These are phyloP conservation scores for Lipomyces starkeyi DNA, from an alignment of 805 yeast genomes.

Conservation along the genomic window DNA sequence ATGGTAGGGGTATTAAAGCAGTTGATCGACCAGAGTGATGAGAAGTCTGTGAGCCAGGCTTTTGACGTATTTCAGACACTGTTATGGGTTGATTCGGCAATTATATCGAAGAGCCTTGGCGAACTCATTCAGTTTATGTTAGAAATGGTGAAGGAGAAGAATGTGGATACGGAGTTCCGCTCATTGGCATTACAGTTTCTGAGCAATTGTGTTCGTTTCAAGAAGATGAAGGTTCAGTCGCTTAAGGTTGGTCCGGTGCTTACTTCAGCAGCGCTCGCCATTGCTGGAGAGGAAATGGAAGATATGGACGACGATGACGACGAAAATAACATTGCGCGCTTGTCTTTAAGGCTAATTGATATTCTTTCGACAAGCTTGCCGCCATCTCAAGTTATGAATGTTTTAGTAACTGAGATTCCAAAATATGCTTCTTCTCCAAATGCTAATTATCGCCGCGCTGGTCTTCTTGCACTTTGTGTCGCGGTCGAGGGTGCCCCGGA, in stretches of 20 bases:
- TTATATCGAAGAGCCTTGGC: conserved; percentile 76
- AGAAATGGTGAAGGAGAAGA: conserved; percentile 63
- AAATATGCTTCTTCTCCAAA: conserved; percentile 57
- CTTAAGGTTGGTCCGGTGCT: conserved; percentile 85
- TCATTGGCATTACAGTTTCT: conserved; percentile 83
- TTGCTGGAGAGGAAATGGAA: conserved; percentile 77
- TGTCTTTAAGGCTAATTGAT: conserved; percentile 81
- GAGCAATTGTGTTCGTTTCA: conserved; percentile 75
- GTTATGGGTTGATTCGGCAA: conserved; percentile 72
- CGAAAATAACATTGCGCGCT: conserved; percentile 77
- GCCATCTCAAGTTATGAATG: conserved; percentile 86
- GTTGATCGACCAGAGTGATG: conserved; percentile 72
- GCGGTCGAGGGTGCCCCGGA: conserved; percentile 95
- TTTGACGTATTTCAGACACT: conserved; percentile 87
- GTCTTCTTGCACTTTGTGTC: conserved; percentile 77
- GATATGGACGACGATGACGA: conserved; percentile 90
- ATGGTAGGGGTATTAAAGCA: conserved; percentile 83
- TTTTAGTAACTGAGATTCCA: conserved; percentile 62
- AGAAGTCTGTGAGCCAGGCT: conserved; percentile 70
- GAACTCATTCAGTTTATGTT: conserved; percentile 73
- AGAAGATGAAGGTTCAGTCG: conserved; percentile 78
- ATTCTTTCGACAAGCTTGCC: conserved; percentile 84
- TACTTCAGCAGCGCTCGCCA: conserved; percentile 71
- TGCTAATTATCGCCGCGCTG: conserved; percentile 84
- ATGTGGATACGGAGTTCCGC: conserved; percentile 79